These are phyloP conservation scores for Trichocladium antarcticum DNA, from an alignment of 495 filamentous ascomycete species.

Conservation along the genomic window DNA sequence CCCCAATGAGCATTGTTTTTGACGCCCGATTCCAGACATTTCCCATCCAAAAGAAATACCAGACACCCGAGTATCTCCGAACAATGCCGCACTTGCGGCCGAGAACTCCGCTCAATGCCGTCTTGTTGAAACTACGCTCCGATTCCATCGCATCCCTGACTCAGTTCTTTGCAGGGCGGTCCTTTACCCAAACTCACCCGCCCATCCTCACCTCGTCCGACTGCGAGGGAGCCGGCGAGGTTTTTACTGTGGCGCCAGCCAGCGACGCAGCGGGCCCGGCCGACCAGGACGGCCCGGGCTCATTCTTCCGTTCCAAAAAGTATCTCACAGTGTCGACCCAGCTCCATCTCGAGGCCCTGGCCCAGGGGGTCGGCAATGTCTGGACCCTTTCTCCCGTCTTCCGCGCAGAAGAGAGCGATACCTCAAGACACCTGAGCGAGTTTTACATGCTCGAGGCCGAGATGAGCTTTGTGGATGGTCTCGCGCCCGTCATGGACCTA, in stretches of 20 bases:
- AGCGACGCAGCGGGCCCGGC: slow-evolving; percentile 21
- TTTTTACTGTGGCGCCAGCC: slow-evolving; percentile 57
- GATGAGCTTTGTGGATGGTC: slow-evolving; percentile 59
- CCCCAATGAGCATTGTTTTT: slow-evolving; percentile 1
- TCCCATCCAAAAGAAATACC: slow-evolving; percentile 90
- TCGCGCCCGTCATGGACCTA: slow-evolving; percentile 60
- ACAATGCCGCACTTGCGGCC: slow-evolving; percentile 81
- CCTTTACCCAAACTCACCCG: slow-evolving; percentile 80
- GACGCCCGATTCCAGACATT: slow-evolving; percentile 49
- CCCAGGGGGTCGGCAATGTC: slow-evolving; percentile 76
- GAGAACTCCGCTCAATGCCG: slow-evolving; percentile 69
- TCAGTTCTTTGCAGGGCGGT: slow-evolving; percentile 53
- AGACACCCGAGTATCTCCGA: slow-evolving; percentile 77
- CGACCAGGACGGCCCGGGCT: slow-evolving; percentile 13
- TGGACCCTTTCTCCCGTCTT: slow-evolving; percentile 94
- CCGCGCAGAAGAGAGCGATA: slow-evolving; percentile 89
- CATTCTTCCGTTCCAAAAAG: slow-evolving; percentile 80
- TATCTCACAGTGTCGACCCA: slow-evolving; percentile 94
- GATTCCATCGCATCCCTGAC: slow-evolving; percentile 61
- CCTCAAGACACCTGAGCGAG: slow-evolving; percentile 85
- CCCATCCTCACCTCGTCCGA: slow-evolving; percentile 95
- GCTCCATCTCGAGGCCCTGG: slow-evolving; percentile 85
- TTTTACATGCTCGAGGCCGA: slow-evolving; percentile 99
- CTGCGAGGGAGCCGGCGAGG: slow-evolving; percentile 92
- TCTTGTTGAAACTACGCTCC: slow-evolving; percentile 75